Base-by-base conservation (phyloP, 1,284 basidiomycete species). In the Trichosporon coremiiforme region DNA sequence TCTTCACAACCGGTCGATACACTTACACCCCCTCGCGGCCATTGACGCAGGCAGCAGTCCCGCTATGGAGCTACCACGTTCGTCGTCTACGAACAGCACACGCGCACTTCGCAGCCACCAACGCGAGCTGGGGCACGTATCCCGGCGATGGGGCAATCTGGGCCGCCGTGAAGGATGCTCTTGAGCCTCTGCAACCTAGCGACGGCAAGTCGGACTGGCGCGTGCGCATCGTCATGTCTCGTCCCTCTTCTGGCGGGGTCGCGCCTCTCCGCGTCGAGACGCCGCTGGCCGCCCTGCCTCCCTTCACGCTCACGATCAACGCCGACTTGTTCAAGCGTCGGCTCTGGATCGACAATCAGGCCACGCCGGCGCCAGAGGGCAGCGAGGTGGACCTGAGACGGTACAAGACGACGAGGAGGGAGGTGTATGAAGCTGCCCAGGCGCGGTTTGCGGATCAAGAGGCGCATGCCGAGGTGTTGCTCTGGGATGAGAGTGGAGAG, bases 1-100 rank as follows among this genome's bases (percentile, higher is more conserved):
- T 82, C 20, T 82, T 83, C 72, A 78, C 79, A 15, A 83, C 81
- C 2, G 68, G 76, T 29, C 76, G 81, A 5, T 82, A 75, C 70
- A 79, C 78, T 2, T 74, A 75, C n/a, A 60, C 75, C 17, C 38
- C 47, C 6, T 3, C 53, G 7, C 47, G 36, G 17, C 35, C 71
- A 0, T 22, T 76, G 45, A 64, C 63, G 29, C 66, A 57, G n/a
- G 68, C 65, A 0, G 31, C 66, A n/a, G 68, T 81, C 8, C 77
- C 78, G 4, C 71, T 82, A 8, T 70, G 79, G 47, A 66, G 73
- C 10, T 53, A 69, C 17, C 81, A 83, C 68, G 68, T 80, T 17
- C 60, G 70, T 20, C 69, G 81, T 9, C 73, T 83, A 17, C 63
- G 70, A 33, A 68, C 71, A 10, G 80, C 79, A 1, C 76, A 78